phyloP scores from a whole-genome alignment of 140 eudicot species.

The Anethum foeniculum region DNA sequence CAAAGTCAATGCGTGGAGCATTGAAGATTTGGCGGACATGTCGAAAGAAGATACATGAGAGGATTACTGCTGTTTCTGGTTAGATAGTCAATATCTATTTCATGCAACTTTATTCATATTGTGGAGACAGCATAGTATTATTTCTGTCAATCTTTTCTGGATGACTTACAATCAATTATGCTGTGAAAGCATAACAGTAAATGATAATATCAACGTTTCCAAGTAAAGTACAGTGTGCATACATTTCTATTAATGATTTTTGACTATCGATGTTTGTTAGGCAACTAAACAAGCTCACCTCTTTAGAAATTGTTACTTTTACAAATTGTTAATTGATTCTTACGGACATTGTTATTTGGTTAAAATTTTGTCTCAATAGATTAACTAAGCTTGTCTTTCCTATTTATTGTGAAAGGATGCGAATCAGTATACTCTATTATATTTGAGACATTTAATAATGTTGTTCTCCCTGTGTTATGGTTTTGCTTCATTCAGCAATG shows the following conservation, averaged over 20 bases:
- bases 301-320: not conserved
- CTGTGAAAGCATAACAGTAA: not conserved
- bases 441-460: not conserved
- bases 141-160: not conserved
- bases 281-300: not conserved
- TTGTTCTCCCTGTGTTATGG: not conserved
- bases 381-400: not conserved
- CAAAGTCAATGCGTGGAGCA: constrained; percentile 47
- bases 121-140: not conserved
- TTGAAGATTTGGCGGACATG: constrained; percentile 62
- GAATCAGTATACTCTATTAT: not conserved
- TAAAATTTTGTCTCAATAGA: not conserved
- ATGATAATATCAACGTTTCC: not conserved
- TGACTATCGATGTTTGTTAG: not conserved
- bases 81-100: constrained; percentile 4
- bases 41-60: constrained; percentile 85
- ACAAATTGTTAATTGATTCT: not conserved
- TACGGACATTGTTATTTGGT: not conserved
- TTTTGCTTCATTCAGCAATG: constrained; percentile 41
- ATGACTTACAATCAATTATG: not conserved
- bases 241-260: not conserved
- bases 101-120: no score
- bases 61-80: constrained; percentile 78
- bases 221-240: not conserved
- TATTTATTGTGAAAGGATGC: no score